phyloP scores from a whole-genome alignment of 345 rosid species.

The Populus davidiana region DNA sequence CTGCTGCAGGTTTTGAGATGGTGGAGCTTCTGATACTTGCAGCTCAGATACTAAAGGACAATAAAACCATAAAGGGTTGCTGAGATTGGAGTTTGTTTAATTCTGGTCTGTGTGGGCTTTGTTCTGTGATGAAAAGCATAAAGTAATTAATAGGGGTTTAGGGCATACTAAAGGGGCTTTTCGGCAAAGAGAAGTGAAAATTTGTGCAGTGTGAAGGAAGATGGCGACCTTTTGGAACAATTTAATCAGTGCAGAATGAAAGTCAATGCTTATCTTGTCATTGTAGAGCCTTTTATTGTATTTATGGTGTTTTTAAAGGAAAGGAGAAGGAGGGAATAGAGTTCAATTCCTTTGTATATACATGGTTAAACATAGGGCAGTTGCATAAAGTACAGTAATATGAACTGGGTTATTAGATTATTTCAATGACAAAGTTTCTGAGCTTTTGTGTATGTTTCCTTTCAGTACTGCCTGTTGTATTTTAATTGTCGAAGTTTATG shows the following conservation, averaged over 20 bases:
- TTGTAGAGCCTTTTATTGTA: conserved; percentile 3
- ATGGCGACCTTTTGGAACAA: neutral
- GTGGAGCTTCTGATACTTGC: conserved; percentile 87
- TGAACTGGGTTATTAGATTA: neutral
- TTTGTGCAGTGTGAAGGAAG: neutral
- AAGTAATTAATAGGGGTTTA: neutral
- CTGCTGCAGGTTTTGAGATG: conserved; percentile 96
- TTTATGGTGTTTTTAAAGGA: neutral
- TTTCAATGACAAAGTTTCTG: neutral
- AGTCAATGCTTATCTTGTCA: conserved; percentile 5
- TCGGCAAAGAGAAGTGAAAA: neutral
- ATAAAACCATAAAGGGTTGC: conserved; percentile 8
- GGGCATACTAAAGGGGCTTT: neutral
- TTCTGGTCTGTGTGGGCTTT: conserved; percentile 2
- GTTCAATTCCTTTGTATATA: neutral
- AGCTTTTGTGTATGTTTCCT: neutral
- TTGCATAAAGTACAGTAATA: conserved; percentile 12
- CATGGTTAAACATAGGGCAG: neutral
- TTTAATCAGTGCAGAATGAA: neutral
- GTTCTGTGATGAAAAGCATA: neutral
- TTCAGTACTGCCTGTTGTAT: neutral
- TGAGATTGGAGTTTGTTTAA: conserved; percentile 14
- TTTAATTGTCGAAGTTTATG: neutral
- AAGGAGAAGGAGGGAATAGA: neutral
- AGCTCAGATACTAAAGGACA: conserved; percentile 55